Base-by-base conservation (phyloP, 306 rosid genomes). In the Cicer pinnatifidum region DNA sequence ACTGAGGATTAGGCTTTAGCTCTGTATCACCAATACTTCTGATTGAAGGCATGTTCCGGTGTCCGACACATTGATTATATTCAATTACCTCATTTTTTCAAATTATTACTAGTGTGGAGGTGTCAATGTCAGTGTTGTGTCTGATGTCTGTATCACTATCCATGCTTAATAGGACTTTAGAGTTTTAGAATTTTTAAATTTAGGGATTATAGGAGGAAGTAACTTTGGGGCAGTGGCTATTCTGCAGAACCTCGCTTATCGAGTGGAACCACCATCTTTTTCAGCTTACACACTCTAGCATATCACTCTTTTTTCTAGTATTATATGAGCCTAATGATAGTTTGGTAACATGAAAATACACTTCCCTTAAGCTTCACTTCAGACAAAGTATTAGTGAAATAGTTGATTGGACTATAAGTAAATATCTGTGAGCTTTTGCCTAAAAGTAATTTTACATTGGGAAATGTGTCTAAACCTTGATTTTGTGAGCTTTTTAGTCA, bases 311-410 rank as follows among this genome's bases (percentile, higher is more conserved):
- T 71, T 56, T 67, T 12, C 23, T 38, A 10, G 6, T 74, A 19
- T 19, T 56, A 56, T 76, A 4, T 44, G 28, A 67, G 23, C 59
- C n/a, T n/a, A 52, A 44, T 53, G 51, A 46, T 54, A 57, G 46
- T 63, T 47, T 78, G 12, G 46, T 39, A 41, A 69, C 71, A 61
- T 73, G 74, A 33, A 78, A 60, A 10, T 52, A 44, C 8, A 20
- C 10, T 67, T 43, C 8, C 63, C 59, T 16, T 72, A 47, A 52
- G 66, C 77, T 38, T 57, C 7, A 38, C 69, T 48, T 50, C 38
- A 11, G 23, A 64, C 37, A 67, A 51, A 64, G 16, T 13, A 59
- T 66, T 50, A 8, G 38, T 48, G 16, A 66, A 58, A 47, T 66
- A 16, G 41, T 82, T 59, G 41, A 41, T 48, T 82, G 72, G 7